These are phyloP conservation scores for Penicillium cataractarum DNA, from an alignment of 495 filamentous ascomycete genomes.

Conservation along the genomic window DNA sequence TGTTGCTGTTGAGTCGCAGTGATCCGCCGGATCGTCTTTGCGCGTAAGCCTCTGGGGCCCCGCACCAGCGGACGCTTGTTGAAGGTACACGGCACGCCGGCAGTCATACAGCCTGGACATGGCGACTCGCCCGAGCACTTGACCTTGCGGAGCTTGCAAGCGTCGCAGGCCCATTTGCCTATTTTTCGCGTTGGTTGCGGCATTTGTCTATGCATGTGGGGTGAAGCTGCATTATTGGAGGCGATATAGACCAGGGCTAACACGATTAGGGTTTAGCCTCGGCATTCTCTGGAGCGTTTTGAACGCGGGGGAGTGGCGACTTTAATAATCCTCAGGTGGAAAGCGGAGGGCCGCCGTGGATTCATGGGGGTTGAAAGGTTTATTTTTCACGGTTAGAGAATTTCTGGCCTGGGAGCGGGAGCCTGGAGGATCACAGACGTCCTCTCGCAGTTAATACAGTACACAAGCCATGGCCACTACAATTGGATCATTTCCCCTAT, in stretches of 20 bases:
- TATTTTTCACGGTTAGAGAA: not conserved
- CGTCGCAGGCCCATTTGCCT: conserved; percentile 3
- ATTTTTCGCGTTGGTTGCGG: conserved; percentile 3
- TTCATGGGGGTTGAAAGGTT: not conserved
- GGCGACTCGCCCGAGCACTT: conserved; percentile 2
- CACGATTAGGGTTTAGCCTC: not conserved
- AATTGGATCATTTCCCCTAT: not conserved
- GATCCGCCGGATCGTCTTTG: conserved; percentile 3
- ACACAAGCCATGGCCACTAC: not conserved
- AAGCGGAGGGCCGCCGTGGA: no score
- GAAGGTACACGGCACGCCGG: not conserved
- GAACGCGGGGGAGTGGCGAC: not conserved
- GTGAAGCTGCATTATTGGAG: not conserved
- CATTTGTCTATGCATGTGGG: conserved; percentile 3
- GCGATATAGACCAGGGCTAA: not conserved
- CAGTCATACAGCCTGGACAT: not conserved
- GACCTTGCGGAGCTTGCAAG: conserved; percentile 5
- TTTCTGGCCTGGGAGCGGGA: no score
- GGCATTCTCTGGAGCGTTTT: not conserved
- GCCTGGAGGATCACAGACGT: not conserved
- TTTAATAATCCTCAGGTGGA: not conserved
- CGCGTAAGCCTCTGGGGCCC: not conserved
- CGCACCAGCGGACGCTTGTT: conserved; percentile 5
- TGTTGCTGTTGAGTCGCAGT: conserved; percentile 3
- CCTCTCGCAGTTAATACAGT: not conserved